Conservation (phyloP, 2,329 filamentous ascomycete genomes). For the Xylaria sp. region DNA sequence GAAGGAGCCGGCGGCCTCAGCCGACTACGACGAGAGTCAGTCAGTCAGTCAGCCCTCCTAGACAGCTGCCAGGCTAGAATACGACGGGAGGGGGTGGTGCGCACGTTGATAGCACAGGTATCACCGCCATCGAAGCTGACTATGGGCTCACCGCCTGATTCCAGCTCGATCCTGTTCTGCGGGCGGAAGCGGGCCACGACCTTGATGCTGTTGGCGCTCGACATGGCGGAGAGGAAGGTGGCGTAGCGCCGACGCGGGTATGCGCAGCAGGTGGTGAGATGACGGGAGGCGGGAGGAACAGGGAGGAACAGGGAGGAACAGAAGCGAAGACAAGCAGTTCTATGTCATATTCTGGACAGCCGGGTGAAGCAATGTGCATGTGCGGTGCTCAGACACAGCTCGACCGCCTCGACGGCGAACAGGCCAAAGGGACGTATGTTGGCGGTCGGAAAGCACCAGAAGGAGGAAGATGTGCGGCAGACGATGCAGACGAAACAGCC, state of each 20-base stretch:
- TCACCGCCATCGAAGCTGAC: conserved; percentile 89
- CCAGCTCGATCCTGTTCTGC: conserved; percentile 93
- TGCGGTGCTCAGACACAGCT: conserved; percentile 36
- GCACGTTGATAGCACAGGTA: conserved; percentile 85
- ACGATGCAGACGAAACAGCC: conserved; percentile 15
- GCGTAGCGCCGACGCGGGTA: conserved; percentile 40
- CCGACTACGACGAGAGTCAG: conserved; percentile 68
- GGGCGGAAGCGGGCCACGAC: conserved; percentile 98
- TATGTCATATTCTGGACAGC: conserved; percentile 47
- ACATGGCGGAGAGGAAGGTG: conserved; percentile 57
- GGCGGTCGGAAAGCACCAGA: conserved; percentile 23
- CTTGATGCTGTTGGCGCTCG: conserved; percentile 74
- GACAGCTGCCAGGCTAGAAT: background rate
- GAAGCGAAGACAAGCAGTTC: conserved; percentile 31
- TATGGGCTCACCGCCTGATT: conserved; percentile 89
- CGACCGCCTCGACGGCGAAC: conserved; percentile 47
- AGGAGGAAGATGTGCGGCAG: conserved; percentile 18
- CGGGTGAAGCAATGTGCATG: conserved; percentile 24
- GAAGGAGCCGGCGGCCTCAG: conserved; percentile 84
- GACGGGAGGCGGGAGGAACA: background rate
- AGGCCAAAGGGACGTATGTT: conserved; percentile 40
- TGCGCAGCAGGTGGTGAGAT: conserved; percentile 41
- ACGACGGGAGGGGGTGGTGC: conserved; percentile 48
- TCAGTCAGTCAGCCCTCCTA: conserved; percentile 22
- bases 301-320: conserved; percentile 21